A percentile compares a stretch with the other conserved stretches of the same genome.
Conservation (phyloP, 2,329 filamentous ascomycete species). For the Fusarium praegraminearum region DNA sequence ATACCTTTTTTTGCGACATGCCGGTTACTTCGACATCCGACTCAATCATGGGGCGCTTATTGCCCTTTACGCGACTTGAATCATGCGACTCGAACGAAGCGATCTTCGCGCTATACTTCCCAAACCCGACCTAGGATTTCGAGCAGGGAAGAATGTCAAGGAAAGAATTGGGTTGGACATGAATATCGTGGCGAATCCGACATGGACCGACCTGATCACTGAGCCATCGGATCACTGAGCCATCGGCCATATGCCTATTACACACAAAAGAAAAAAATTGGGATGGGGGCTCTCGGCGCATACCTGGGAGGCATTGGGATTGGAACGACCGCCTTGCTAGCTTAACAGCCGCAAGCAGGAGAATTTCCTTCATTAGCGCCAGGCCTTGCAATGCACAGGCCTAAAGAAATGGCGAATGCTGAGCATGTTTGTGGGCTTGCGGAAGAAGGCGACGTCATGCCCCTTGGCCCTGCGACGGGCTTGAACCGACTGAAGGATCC, state of each 20-base stretch:
- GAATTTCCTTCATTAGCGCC: not conserved
- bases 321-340: not conserved
- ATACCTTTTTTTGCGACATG: constrained; percentile 30
- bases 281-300: not conserved
- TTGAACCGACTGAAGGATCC: not conserved
- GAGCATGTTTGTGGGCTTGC: not conserved
- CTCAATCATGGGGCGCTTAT: not conserved
- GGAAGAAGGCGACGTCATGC: not conserved
- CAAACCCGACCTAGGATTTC: not conserved
- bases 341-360: not conserved
- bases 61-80: not conserved
- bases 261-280: not conserved
- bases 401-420: not conserved
- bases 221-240: not conserved
- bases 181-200: not conserved
- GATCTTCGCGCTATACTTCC: not conserved
- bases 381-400: not conserved
- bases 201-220: not conserved
- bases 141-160: not conserved
- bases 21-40: constrained; percentile 10
- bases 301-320: not conserved
- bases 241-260: not conserved
- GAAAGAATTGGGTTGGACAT: not conserved
- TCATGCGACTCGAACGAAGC: constrained; percentile 1
- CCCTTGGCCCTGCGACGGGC: not conserved